Evolutionary conservation across 192 early-diverging fungal genomes (phyloP).

Genomic region (Geranomyces variabilis): DNA sequence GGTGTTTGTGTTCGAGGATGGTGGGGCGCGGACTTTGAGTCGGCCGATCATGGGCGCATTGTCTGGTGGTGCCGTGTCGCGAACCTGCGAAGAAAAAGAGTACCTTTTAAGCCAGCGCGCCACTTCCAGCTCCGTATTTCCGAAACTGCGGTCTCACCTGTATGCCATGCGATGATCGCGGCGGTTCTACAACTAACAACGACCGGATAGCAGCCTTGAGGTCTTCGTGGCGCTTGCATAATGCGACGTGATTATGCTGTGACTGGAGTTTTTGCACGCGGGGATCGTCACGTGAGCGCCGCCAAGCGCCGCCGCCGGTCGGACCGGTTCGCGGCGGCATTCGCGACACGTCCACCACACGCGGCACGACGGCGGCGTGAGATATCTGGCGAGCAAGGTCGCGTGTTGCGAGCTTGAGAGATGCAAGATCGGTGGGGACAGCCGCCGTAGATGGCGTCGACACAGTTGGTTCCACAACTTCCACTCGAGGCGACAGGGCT

Average conservation of each 20-base stretch:
- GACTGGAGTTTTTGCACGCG: conserved; percentile 12
- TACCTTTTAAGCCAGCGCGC: background rate
- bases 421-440: background rate
- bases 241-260: background rate
- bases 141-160: background rate
- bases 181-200: background rate
- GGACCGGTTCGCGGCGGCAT: conserved; percentile 2
- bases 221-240: background rate
- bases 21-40: background rate
- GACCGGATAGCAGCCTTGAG: background rate
- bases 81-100: background rate
- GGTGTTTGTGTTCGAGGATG: background rate
- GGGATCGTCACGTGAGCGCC: conserved; percentile 15
- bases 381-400: conserved; percentile 12
- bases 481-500: background rate
- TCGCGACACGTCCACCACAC: conserved; percentile 21
- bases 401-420: background rate
- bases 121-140: background rate
- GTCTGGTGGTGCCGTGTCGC: background rate
- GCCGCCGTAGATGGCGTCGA: background rate
- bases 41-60: conserved; percentile 12
- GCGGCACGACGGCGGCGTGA: background rate
- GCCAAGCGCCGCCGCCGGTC: background rate
- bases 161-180: background rate
- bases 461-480: background rate